Percentiles rank a stretch among this genome's conserved stretches.
These are phyloP conservation scores for Bonia amplexicaulis DNA, from an alignment of 176 grass and related monocot genomes.

Conservation along the genomic window DNA sequence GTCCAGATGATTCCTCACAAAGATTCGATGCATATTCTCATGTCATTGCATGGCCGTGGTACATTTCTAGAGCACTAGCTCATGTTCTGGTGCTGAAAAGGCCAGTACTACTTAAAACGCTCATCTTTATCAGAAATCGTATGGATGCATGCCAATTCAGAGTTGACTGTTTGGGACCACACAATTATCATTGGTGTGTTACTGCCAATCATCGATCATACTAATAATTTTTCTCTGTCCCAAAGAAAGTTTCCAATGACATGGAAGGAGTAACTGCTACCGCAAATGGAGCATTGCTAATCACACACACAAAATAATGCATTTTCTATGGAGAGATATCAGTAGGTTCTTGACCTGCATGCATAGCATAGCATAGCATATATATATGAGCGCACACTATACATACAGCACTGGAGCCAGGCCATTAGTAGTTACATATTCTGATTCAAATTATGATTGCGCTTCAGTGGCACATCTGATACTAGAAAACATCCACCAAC, in stretches of 20 bases:
- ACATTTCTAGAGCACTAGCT: slow-evolving; percentile 46
- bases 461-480: neutral
- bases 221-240: neutral
- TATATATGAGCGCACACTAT: neutral
- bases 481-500: slow-evolving; percentile 50
- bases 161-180: slow-evolving; percentile 41
- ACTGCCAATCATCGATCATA: neutral
- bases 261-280: slow-evolving; percentile 18
- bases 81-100: slow-evolving; percentile 30
- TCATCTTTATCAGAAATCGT: slow-evolving; percentile 29
- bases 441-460: slow-evolving; percentile 2
- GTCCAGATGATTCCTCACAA: slow-evolving; percentile 34
- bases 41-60: slow-evolving; percentile 22
- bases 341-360: slow-evolving; percentile 3
- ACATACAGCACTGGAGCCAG: neutral
- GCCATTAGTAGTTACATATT: slow-evolving; percentile 10
- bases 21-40: slow-evolving; percentile 52
- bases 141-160: slow-evolving; percentile 18
- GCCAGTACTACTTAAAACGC: slow-evolving; percentile 25
- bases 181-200: slow-evolving; percentile 13
- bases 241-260: slow-evolving; percentile 11
- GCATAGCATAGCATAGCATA: neutral
- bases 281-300: slow-evolving; percentile 24
- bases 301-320: slow-evolving; percentile 36
- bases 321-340: slow-evolving; percentile 9